Conservation (phyloP, 805 yeast species). For the Sungouiozyma ichnusensis region DNA sequence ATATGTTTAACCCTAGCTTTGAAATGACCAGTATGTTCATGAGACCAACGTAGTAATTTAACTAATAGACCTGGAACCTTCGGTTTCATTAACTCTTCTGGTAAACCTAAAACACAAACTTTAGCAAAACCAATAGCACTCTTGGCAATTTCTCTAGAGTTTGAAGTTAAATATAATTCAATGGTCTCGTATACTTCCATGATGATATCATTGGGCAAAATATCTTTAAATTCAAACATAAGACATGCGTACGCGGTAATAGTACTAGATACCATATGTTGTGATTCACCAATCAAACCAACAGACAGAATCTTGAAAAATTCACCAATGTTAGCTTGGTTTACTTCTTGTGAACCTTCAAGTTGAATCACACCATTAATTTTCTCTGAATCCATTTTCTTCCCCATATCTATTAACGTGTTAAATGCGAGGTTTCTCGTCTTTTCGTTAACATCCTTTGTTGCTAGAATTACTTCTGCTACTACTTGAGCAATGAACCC, state of each 20-base stretch:
- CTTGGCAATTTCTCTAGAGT: slow-evolving; percentile 87
- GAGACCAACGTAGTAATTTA: slow-evolving; percentile 83
- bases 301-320: slow-evolving; percentile 90
- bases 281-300: slow-evolving; percentile 87
- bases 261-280: slow-evolving; percentile 95
- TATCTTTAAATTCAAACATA: slow-evolving; percentile 71
- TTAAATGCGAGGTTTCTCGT: slow-evolving; percentile 74
- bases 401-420: slow-evolving; percentile 69
- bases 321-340: slow-evolving; percentile 59
- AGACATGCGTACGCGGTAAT: slow-evolving; percentile 83
- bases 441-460: slow-evolving; percentile 89
- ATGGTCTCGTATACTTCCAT: slow-evolving; percentile 76
- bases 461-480: slow-evolving; percentile 81
- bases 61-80: slow-evolving; percentile 56
- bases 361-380: slow-evolving; percentile 56
- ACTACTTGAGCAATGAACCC: slow-evolving; percentile 71
- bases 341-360: slow-evolving; percentile 20
- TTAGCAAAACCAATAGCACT: slow-evolving; percentile 91
- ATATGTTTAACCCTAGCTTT: slow-evolving; percentile 88
- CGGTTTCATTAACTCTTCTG: slow-evolving; percentile 61
- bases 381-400: slow-evolving; percentile 47
- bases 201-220: slow-evolving; percentile 48
- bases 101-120: slow-evolving; percentile 73
- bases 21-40: slow-evolving; percentile 92
- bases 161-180: slow-evolving; percentile 81